Base-by-base conservation (phyloP, 345 rosid species). In the Pistacia vera region DNA sequence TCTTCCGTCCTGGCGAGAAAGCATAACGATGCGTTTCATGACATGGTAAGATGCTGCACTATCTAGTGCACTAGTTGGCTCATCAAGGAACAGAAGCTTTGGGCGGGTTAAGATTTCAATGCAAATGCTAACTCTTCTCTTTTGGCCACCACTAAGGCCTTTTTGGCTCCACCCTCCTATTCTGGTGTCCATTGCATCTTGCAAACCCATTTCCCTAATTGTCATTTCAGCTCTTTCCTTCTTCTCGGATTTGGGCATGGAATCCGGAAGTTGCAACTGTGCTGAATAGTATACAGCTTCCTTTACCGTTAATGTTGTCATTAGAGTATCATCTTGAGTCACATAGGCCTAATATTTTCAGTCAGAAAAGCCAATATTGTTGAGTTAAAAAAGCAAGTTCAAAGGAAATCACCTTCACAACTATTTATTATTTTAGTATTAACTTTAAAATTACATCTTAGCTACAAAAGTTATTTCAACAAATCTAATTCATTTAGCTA, bases 61-160 rank as follows among this genome's bases (percentile, higher is more conserved):
- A 35, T 89, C 90, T 0, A 89, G 84, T 0, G 88, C 92, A 13
- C 89, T 85, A 0, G 90, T 89, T 0, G 88, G 89, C 80, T 83
- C 86, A 9, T 87, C 89, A 0, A 87, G 86, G 78, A 87, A 89
- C 35, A 89, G 74, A 0, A 87, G 86, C 79, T 80, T 80, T 0
- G 89, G 93, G 0, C 87, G 52, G 0, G 77, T 87, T 33, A 89
- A 71, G 77, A 89, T 84, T 75, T 89, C 91, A 6, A 84, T 87
- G 75, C 91, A 89, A 66, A 87, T 89, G 76, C 87, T 83, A 22
- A 87, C 91, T 58, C 89, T 78, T 77, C 89, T 70, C 77, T 86
- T 89, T 56, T 86, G 89, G 41, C 88, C 91, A 1, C 91, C 88
- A 13, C 91, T 89, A 1, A 89, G 78, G 35, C 91, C 93, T 67